Evolutionary conservation across 352 stramenopile genomes (phyloP).

Genomic region (Nothophytophthora sp.): DNA sequence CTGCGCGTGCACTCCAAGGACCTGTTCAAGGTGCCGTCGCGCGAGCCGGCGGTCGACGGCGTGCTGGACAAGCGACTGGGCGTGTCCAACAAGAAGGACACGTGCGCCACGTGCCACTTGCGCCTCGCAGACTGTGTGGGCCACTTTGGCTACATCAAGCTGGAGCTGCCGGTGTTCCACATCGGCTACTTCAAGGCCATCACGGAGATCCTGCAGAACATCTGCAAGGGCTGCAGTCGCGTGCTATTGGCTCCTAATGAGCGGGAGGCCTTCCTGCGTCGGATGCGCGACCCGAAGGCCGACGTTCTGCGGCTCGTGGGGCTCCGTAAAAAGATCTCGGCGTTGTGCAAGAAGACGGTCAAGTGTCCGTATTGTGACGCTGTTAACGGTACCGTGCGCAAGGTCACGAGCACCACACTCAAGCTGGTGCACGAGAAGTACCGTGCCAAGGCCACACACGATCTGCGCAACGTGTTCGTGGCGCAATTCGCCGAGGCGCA

Average conservation of each 20-base stretch:
- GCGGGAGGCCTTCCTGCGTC: constrained; percentile 80
- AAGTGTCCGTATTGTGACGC: constrained; percentile 96
- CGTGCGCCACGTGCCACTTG: constrained; percentile 91
- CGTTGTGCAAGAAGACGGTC: constrained; percentile 97
- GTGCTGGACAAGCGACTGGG: constrained; percentile 98
- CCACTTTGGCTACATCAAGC: constrained; percentile 99
- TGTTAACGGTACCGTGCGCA: constrained; percentile 98
- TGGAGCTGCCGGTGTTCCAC: constrained; percentile 99
- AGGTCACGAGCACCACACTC: constrained; percentile 96
- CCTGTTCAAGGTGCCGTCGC: constrained; percentile 96
- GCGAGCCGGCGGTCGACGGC: constrained; percentile 92
- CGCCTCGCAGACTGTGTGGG: constrained; percentile 97
- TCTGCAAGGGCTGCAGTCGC: constrained; percentile 96
- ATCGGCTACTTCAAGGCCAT: constrained; percentile 99
- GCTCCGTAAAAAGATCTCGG: constrained; percentile 94
- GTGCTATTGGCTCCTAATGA: constrained; percentile 94
- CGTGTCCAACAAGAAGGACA: constrained; percentile 97
- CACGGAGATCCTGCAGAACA: constrained; percentile 97
- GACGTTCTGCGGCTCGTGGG: constrained; percentile 79
- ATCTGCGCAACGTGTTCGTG: constrained; percentile 85
- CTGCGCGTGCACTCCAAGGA: constrained; percentile 94
- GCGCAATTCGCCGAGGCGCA: constrained; percentile 81
- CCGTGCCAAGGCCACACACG: constrained; percentile 86
- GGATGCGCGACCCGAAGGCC: constrained; percentile 86
- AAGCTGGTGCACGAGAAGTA: constrained; percentile 99